Base-by-base conservation (phyloP, 192 early-diverging fungal genomes). In the Globomyces pollinis-pini region DNA sequence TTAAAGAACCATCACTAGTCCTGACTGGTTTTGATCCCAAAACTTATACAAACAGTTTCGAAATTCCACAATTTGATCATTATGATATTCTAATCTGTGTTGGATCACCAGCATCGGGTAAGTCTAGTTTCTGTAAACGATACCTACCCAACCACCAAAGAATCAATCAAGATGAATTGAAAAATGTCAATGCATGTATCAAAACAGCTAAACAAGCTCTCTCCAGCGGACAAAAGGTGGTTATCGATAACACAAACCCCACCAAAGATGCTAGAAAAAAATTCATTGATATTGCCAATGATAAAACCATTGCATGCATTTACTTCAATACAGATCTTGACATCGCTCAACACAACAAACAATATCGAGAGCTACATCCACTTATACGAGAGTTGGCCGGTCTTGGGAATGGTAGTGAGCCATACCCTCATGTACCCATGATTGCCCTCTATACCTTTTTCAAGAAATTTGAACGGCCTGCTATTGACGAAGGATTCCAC, bases 201-300 rank as follows among this genome's bases (percentile, higher is more conserved):
- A 68, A 71, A 13, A 76, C 69, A 1, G 73, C 72, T 2, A 66
- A 73, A 28, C 58, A 75, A 16, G 76, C 77, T 5, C 58, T 97
- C 8, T 28, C 57, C 23, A 50, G 60, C 13, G 75, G 79, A 2
- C 70, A 75, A 32, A 65, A 70, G 1, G 86, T 88, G 3, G 88
- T 92, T 8, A 78, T 98, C 12, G 92, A 88, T 60, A 91, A 91
- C 65, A 98, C 92, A 2, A 98, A 93, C 54, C 80, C 89, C 0
- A 85, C 83, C 30, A 42, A 49, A 7, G 61, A 65, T 3, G 69
- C 84, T 0, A 78, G 94, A 2, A 67, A 65, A 28, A 30, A 68
- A 6, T 98, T 90, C 65, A 62, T 92, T 16, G 11, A 30, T n/a
- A 29, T 32, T 18, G 53, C 36, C 47, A 21, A 26, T 24, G 9